Conservation (phyloP, 2,329 filamentous ascomycete genomes). For the Lasiodiplodia hormozganensis region DNA sequence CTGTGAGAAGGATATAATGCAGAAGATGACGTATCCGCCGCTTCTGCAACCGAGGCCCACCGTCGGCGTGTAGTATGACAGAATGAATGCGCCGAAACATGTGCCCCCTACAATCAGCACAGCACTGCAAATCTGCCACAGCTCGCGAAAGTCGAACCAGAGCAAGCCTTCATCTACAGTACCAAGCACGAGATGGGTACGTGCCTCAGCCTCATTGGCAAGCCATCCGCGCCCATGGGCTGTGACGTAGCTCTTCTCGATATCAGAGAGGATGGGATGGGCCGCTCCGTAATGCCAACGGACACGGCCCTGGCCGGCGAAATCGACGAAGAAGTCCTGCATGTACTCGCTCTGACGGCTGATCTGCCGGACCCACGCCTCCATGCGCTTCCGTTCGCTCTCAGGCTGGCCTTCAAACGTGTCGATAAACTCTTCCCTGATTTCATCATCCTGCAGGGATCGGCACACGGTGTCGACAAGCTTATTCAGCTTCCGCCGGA, state of each 20-base stretch:
- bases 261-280: constrained; percentile 52
- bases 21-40: constrained; percentile 54
- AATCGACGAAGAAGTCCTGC: constrained; percentile 47
- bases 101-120: constrained; percentile 47
- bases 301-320: constrained; percentile 44
- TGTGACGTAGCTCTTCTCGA: constrained; percentile 51
- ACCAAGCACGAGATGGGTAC: constrained; percentile 46
- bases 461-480: constrained; percentile 47
- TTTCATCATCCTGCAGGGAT: constrained; percentile 40
- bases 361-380: constrained; percentile 38
- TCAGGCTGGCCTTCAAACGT: constrained; percentile 38
- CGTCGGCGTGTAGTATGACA: constrained; percentile 55
- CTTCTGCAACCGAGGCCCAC: constrained; percentile 53
- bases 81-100: constrained; percentile 48
- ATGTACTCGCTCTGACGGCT: constrained; percentile 35
- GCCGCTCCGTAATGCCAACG: constrained; percentile 52
- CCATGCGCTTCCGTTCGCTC: constrained; percentile 37
- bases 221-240: constrained; percentile 50
- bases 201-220: constrained; percentile 40
- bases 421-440: constrained; percentile 40
- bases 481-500: constrained; percentile 48
- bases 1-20: constrained; percentile 40
- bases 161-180: constrained; percentile 44
- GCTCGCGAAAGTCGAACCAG: constrained; percentile 53
- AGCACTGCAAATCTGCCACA: constrained; percentile 51